A percentile compares a stretch with the other conserved stretches of the same genome.
Evolutionary conservation across 371 early-diverging fungal genomes (phyloP).

Genomic region (Mortierella sp.): DNA sequence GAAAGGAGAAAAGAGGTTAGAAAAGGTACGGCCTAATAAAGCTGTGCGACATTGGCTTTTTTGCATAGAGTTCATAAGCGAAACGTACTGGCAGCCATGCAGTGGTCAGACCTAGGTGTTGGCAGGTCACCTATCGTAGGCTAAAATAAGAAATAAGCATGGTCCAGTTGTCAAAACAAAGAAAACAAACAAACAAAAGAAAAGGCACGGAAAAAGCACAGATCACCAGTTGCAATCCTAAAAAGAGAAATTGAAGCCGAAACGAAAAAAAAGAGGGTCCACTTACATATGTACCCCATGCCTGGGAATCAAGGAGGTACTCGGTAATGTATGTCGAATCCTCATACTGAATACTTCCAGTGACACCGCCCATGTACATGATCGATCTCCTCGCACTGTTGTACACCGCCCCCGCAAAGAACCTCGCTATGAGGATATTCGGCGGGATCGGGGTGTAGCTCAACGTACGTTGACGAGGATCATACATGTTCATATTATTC

Average conservation of each 20-base stretch:
- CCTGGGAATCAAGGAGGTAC: background rate
- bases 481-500: slow-evolving; percentile 5
- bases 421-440: background rate
- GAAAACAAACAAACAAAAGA: background rate
- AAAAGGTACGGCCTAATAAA: too few species aligned
- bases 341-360: background rate
- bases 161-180: too few species aligned
- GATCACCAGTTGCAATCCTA: background rate
- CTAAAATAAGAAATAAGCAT: background rate
- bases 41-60: background rate
- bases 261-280: background rate
- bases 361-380: slow-evolving; percentile 16
- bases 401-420: slow-evolving; percentile 19
- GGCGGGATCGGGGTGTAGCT: background rate
- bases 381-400: slow-evolving; percentile 11
- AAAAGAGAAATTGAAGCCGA: background rate
- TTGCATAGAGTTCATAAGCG: background rate
- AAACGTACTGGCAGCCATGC: slow-evolving; percentile 22
- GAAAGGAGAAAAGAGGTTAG: too few species aligned
- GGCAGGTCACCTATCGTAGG: slow-evolving; percentile 2
- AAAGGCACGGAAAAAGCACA: background rate
- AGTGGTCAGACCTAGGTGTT: slow-evolving; percentile 17
- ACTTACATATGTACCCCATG: slow-evolving; percentile 14
- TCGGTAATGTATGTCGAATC: background rate
- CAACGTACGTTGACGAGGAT: background rate